Evolutionary conservation across 2,329 filamentous ascomycete genomes (phyloP).

Genomic region (Talaromyces piceae): DNA sequence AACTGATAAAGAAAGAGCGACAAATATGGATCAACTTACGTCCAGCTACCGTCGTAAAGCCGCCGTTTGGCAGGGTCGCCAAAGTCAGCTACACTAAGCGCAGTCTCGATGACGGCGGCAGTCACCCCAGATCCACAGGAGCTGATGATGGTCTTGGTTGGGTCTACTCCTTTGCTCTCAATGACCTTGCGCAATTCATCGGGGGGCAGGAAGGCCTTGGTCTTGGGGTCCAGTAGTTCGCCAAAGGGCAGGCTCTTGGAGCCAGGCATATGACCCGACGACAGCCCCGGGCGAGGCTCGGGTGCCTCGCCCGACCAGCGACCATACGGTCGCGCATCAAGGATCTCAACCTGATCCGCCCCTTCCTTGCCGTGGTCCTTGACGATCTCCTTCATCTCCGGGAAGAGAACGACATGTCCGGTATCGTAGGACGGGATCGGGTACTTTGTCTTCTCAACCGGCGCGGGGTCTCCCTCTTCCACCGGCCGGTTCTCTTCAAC

Average conservation of each 20-base stretch:
- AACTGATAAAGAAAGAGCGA: no score
- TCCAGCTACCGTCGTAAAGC: slow-evolving; percentile 97
- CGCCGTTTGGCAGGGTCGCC: slow-evolving; percentile 59
- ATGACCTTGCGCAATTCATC: slow-evolving; percentile 70
- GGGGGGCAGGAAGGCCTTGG: slow-evolving; percentile 68
- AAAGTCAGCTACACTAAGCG: slow-evolving; percentile 69
- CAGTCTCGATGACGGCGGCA: slow-evolving; percentile 82
- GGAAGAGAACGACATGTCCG: slow-evolving; percentile 67
- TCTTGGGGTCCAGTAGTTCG: slow-evolving; percentile 71
- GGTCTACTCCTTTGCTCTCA: slow-evolving; percentile 69
- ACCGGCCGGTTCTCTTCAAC: slow-evolving; percentile 73
- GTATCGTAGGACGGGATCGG: slow-evolving; percentile 50
- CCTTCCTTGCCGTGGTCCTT: slow-evolving; percentile 73
- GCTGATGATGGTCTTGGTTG: slow-evolving; percentile 71
- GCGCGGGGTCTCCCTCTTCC: slow-evolving; percentile 57
- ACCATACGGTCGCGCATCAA: slow-evolving; percentile 76
- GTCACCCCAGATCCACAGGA: slow-evolving; percentile 94
- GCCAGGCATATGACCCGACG: slow-evolving; percentile 86
- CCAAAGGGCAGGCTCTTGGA: slow-evolving; percentile 76
- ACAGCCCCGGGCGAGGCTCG: slow-evolving; percentile 77
- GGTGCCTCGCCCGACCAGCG: slow-evolving; percentile 76
- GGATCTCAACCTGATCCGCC: slow-evolving; percentile 71
- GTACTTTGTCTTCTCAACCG: slow-evolving; percentile 39
- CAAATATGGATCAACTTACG: slow-evolving; percentile 52
- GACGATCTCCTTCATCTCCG: slow-evolving; percentile 69